Evolutionary conservation across 306 rosid genomes (phyloP).

Genomic region (Pyrus communis): DNA sequence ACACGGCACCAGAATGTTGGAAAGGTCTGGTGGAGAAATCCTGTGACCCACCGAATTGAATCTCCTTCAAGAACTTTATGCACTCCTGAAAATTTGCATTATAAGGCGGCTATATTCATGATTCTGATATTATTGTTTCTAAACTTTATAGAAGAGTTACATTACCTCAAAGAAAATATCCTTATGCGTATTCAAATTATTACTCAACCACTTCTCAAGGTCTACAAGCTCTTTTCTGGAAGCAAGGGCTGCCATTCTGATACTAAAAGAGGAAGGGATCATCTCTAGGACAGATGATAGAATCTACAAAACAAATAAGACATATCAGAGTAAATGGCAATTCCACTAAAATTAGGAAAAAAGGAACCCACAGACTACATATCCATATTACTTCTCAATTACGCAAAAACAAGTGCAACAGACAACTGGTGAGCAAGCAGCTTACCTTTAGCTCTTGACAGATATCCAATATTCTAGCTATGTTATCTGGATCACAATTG

Average conservation of each 20-base stretch:
- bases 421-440: constrained; percentile 6
- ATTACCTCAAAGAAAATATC: constrained; percentile 84
- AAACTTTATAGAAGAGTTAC: background rate
- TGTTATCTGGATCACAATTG: constrained; percentile 52
- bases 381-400: background rate
- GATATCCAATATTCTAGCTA: constrained; percentile 59
- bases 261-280: constrained; percentile 61
- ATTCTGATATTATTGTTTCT: background rate
- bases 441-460: constrained; percentile 82
- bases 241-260: constrained; percentile 87
- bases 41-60: constrained; percentile 65
- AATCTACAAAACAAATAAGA: constrained; percentile 46
- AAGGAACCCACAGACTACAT: background rate
- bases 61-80: constrained; percentile 69
- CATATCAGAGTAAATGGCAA: background rate
- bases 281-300: constrained; percentile 56
- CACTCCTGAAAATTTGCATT: constrained; percentile 61
- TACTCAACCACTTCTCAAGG: constrained; percentile 85
- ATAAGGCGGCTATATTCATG: constrained; percentile 8
- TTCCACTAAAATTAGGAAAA: background rate
- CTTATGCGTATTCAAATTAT: constrained; percentile 49
- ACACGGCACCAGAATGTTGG: constrained; percentile 56
- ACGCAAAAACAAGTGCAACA: background rate
- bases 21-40: constrained; percentile 62
- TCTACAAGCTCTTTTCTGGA: constrained; percentile 71